Evolutionary conservation across 2,329 filamentous ascomycete genomes (phyloP).

Genomic region (Elsinoe fawcettii): DNA sequence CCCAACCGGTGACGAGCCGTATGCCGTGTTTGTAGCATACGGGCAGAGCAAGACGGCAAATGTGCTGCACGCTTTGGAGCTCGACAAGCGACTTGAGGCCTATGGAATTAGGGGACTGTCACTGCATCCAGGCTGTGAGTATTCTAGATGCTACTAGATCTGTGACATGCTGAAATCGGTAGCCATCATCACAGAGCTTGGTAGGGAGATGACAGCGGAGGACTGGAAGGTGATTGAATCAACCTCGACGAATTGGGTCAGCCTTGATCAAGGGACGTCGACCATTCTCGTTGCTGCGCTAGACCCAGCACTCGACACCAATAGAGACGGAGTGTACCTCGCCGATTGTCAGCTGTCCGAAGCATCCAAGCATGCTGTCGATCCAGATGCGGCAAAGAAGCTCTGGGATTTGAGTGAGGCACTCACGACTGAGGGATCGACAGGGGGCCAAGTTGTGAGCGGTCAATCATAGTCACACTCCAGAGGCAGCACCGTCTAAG

Average conservation of each 20-base stretch:
- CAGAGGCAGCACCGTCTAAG: too few relatives aligned
- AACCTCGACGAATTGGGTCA: conserved; percentile 29
- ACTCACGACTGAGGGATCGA: conserved; percentile 18
- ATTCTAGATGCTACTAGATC: too few relatives aligned
- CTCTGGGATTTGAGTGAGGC: conserved; percentile 35
- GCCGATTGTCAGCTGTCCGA: conserved; percentile 30
- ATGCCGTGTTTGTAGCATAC: conserved; percentile 35
- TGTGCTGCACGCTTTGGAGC: conserved; percentile 36
- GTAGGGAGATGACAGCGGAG: conserved; percentile 18
- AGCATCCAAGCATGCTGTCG: conserved; percentile 30
- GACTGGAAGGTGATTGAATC: conserved; percentile 23
- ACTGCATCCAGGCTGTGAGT: conserved; percentile 34
- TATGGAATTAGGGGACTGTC: conserved; percentile 32
- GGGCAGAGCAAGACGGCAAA: conserved; percentile 42
- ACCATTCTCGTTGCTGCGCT: conserved; percentile 39
- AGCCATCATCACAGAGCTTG: conserved; percentile 19
- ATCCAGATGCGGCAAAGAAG: conserved; percentile 32
- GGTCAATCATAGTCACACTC: too few relatives aligned
- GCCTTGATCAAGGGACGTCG: conserved; percentile 36
- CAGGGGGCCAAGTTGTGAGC: background rate
- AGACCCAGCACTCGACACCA: conserved; percentile 31
- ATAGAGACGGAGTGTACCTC: conserved; percentile 24
- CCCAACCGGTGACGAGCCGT: conserved; percentile 24
- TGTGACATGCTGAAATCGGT: background rate
- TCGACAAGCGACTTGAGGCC: conserved; percentile 28